These are phyloP conservation scores for Penicillium verhagenii DNA, from an alignment of 495 filamentous ascomycete genomes.

Conservation along the genomic window DNA sequence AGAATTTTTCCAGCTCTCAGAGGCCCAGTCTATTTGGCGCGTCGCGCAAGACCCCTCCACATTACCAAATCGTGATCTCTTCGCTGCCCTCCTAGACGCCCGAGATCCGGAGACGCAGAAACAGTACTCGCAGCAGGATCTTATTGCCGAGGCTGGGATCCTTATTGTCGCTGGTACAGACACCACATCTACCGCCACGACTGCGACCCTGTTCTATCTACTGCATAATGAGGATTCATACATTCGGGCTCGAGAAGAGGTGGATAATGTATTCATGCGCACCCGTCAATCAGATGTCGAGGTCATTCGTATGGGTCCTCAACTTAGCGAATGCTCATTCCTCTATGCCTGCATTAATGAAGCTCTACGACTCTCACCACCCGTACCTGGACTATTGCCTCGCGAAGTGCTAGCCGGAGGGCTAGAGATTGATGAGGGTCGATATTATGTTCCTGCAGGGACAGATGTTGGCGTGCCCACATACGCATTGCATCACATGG, in stretches of 20 bases:
- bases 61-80: background rate
- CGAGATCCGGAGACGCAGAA: background rate
- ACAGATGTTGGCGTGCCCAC: slow-evolving; percentile 31
- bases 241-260: background rate
- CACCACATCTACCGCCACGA: background rate
- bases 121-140: background rate
- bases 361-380: background rate
- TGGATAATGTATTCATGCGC: background rate
- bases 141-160: background rate
- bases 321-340: background rate
- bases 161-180: background rate
- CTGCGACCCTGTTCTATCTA: background rate
- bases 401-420: background rate
- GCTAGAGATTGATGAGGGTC: background rate
- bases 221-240: background rate
- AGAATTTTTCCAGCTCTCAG: background rate
- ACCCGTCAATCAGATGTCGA: background rate
- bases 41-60: background rate
- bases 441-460: slow-evolving; percentile 26
- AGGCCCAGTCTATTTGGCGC: background rate
- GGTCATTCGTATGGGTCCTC: background rate
- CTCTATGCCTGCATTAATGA: background rate
- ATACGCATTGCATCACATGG: slow-evolving; percentile 27
- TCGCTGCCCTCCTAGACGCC: background rate
- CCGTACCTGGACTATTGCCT: background rate